Conservation (phyloP, 2,329 filamentous ascomycete species). For the Emmonsia crescens region DNA sequence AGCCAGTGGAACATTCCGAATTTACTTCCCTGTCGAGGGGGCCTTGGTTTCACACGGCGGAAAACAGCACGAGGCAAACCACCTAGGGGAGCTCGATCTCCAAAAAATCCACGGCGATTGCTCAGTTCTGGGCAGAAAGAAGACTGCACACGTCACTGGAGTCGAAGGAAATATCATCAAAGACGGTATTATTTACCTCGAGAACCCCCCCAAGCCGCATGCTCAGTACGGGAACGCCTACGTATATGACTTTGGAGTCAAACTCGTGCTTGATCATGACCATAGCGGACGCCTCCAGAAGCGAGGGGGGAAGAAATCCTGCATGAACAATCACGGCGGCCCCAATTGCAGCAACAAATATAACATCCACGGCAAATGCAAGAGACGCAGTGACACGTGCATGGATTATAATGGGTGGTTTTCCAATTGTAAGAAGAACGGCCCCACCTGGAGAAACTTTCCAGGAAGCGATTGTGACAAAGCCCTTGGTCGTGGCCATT, state of each 20-base stretch:
- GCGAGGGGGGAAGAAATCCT: background rate
- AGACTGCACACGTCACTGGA: conserved; percentile 3
- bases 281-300: background rate
- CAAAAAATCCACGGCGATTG: conserved; percentile 1
- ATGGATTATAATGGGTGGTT: conserved; percentile 5
- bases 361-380: conserved; percentile 6
- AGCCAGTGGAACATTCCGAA: background rate
- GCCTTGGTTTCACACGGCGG: conserved; percentile 2
- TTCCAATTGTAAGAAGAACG: conserved; percentile 4
- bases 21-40: conserved; percentile 7
- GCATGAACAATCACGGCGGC: conserved; percentile 4
- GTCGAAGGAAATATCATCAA: conserved; percentile 7
- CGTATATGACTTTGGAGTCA: conserved; percentile 6
- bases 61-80: conserved; percentile 2
- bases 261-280: background rate
- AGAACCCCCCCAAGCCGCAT: background rate
- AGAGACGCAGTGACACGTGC: background rate
- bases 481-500: conserved; percentile 3
- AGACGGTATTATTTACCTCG: conserved; percentile 7
- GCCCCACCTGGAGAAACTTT: background rate
- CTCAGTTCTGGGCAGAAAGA: conserved; percentile 3
- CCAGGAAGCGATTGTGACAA: conserved; percentile 3
- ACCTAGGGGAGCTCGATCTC: conserved; percentile 4
- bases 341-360: conserved; percentile 5
- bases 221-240: background rate